Percentiles rank a stretch among this genome's conserved stretches.
phyloP scores from a whole-genome alignment of 768 basidiomycete species.

The Neoboletus brunneissimus region DNA sequence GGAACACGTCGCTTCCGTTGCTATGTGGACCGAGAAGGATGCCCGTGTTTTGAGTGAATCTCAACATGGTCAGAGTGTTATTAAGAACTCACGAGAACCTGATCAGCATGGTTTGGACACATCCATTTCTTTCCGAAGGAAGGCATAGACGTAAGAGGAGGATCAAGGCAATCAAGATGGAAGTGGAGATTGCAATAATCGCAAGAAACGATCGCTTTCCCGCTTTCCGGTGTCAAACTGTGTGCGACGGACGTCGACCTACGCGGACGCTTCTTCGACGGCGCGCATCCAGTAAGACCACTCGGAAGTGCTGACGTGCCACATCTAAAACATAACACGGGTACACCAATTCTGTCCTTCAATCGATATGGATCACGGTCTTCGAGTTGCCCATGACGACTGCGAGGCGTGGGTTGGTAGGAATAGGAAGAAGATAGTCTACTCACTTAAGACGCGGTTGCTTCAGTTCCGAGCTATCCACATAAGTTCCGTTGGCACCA shows the following conservation, averaged over 20 bases:
- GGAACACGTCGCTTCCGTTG: slow-evolving; percentile 77
- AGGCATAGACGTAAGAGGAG: slow-evolving; percentile 84
- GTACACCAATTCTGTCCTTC: slow-evolving; percentile 77
- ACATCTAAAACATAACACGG: slow-evolving; percentile 90
- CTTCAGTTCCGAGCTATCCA: slow-evolving; percentile 75
- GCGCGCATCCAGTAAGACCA: slow-evolving; percentile 48
- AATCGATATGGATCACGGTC: slow-evolving; percentile 87
- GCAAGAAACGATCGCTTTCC: slow-evolving; percentile 84
- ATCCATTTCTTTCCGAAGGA: slow-evolving; percentile 93
- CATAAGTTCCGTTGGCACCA: slow-evolving; percentile 76
- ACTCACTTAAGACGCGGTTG: slow-evolving; percentile 81
- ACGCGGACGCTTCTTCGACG: slow-evolving; percentile 54
- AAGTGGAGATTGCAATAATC: slow-evolving; percentile 94
- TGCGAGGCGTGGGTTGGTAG: slow-evolving; percentile 24
- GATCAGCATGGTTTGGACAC: slow-evolving; percentile 97
- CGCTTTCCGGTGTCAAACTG: slow-evolving; percentile 47
- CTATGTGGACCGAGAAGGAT: slow-evolving; percentile 39
- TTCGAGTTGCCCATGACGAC: slow-evolving; percentile 86
- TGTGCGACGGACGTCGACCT: slow-evolving; percentile 41
- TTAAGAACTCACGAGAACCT: slow-evolving; percentile 61
- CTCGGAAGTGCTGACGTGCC: slow-evolving; percentile 72
- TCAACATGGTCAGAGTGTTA: not conserved
- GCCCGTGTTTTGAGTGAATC: not conserved
- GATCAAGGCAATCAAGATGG: slow-evolving; percentile 96
- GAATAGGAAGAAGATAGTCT: slow-evolving; percentile 3